Evolutionary conservation across 768 basidiomycete genomes (phyloP).

Genomic region (Podaxis sp.): DNA sequence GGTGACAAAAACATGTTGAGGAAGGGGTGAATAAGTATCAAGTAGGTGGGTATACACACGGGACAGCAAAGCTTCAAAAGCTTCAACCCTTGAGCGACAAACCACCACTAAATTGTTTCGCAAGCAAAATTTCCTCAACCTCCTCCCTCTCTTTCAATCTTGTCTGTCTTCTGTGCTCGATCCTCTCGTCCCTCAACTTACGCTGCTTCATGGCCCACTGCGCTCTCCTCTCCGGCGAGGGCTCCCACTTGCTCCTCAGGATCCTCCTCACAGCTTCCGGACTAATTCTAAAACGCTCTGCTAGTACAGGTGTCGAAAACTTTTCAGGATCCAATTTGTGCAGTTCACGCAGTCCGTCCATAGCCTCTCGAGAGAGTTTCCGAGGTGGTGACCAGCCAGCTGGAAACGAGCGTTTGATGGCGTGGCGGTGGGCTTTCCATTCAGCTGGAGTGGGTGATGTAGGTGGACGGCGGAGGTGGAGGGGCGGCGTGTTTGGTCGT

Average conservation of each 20-base stretch:
- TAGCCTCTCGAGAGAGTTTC: constrained; percentile 80
- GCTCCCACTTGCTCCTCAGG: constrained; percentile 72
- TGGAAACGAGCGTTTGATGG: constrained; percentile 56
- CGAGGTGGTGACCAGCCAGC: constrained; percentile 77
- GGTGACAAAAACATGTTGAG: background rate
- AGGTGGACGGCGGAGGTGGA: constrained; percentile 39
- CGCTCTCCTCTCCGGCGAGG: constrained; percentile 51
- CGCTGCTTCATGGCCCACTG: constrained; percentile 53
- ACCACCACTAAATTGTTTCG: constrained; percentile 3
- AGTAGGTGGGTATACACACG: background rate
- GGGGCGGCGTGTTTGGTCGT: constrained; percentile 34
- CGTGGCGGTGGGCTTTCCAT: constrained; percentile 49
- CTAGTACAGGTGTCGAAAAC: constrained; percentile 68
- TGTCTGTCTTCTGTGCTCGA: constrained; percentile 33
- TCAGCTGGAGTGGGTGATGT: constrained; percentile 45
- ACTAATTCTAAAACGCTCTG: constrained; percentile 75
- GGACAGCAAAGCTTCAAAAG: background rate
- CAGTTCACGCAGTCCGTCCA: constrained; percentile 75
- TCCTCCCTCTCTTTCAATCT: constrained; percentile 38
- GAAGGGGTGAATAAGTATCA: background rate
- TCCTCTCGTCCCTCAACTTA: constrained; percentile 38
- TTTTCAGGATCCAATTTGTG: constrained; percentile 60
- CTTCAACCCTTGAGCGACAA: constrained; percentile 4
- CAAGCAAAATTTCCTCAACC: constrained; percentile 16
- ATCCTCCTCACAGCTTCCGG: constrained; percentile 82